These are phyloP conservation scores for Kodamaea fungicola DNA, from an alignment of 1,139 yeast species.

Conservation along the genomic window DNA sequence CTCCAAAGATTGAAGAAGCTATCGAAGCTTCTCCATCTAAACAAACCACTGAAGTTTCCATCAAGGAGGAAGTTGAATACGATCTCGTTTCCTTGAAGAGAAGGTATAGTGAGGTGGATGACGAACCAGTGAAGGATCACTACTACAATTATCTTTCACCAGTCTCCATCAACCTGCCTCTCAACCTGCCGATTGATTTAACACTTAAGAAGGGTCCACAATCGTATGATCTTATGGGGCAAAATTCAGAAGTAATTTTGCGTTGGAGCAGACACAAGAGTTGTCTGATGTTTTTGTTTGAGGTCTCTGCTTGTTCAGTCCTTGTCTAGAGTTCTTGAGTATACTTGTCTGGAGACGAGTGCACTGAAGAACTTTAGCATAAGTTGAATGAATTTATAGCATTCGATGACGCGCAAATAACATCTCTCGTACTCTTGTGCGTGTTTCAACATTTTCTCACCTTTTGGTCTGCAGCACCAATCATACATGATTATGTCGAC, in stretches of 20 bases:
- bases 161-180: slow-evolving; percentile 42
- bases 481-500: slow-evolving; percentile 28
- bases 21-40: slow-evolving; percentile 1
- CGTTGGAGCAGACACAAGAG: slow-evolving; percentile 9
- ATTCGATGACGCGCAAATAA: slow-evolving; percentile 24
- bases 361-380: background rate
- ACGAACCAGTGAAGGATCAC: slow-evolving; percentile 7
- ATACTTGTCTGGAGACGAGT: background rate
- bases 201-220: slow-evolving; percentile 22
- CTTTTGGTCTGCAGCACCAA: slow-evolving; percentile 43
- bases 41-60: slow-evolving; percentile 1
- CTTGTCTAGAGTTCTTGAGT: slow-evolving; percentile 1
- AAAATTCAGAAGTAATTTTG: slow-evolving; percentile 53
- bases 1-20: slow-evolving; percentile 1
- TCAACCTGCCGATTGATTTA: slow-evolving; percentile 41
- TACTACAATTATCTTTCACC: slow-evolving; percentile 44
- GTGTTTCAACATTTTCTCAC: slow-evolving; percentile 4
- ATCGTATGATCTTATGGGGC: slow-evolving; percentile 41
- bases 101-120: slow-evolving; percentile 6
- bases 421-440: slow-evolving; percentile 7
- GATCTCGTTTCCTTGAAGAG: slow-evolving; percentile 7
- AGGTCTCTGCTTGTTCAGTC: slow-evolving; percentile 33
- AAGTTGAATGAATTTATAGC: slow-evolving; percentile 26
- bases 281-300: background rate
- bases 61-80: slow-evolving; percentile 12